phyloP scores from a whole-genome alignment of 163 green algal genomes.

The Scenedesmus sp. region DNA sequence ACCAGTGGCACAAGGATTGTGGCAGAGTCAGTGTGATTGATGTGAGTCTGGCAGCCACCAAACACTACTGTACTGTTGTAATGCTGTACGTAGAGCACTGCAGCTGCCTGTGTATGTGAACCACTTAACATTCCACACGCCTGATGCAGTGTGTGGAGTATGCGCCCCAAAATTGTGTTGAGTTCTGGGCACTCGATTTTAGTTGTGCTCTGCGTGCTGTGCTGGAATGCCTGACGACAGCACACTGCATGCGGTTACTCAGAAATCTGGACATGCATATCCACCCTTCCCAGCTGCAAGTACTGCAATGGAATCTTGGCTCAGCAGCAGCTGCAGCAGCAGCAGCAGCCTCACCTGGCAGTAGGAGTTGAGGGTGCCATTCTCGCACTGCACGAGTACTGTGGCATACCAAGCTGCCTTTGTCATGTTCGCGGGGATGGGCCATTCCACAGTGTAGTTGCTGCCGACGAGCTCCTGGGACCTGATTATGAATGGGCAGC shows the following conservation, averaged over 20 bases:
- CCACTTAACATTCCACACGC: too few species aligned
- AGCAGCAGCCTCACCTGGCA: conserved; percentile 31
- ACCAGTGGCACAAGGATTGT: neutral
- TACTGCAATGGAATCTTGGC: neutral
- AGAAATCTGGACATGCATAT: too few species aligned
- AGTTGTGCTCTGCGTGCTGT: too few species aligned
- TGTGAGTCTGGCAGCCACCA: neutral
- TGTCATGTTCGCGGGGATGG: conserved; percentile 53
- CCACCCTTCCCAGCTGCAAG: neutral
- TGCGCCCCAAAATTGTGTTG: neutral
- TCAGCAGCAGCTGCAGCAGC: neutral
- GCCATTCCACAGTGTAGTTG: conserved; percentile 27
- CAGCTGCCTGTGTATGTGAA: neutral
- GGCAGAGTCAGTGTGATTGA: neutral
- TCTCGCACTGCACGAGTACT: conserved; percentile 45
- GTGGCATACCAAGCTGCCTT: conserved; percentile 49
- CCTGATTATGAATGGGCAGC: conserved; percentile 44
- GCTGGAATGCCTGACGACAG: too few species aligned
- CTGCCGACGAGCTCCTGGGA: neutral
- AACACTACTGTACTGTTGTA: neutral
- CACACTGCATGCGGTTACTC: too few species aligned
- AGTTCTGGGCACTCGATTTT: too few species aligned
- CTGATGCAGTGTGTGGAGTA: neutral
- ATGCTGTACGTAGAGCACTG: neutral
- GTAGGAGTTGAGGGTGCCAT: conserved; percentile 29